These are phyloP conservation scores for Lachnellula willkommii DNA, from an alignment of 2,329 filamentous ascomycete species.

Conservation along the genomic window DNA sequence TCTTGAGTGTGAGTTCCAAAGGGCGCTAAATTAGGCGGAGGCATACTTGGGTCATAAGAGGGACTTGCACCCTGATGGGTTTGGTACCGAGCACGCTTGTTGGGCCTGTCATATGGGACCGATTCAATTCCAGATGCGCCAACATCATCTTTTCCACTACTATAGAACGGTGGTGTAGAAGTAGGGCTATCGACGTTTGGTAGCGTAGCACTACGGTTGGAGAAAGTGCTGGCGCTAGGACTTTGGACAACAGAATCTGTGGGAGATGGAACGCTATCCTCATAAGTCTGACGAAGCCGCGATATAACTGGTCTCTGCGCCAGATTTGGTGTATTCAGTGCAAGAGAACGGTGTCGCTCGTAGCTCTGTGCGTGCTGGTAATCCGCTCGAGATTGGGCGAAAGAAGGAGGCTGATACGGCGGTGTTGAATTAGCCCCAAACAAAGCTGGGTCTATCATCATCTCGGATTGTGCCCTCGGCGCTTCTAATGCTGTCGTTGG, in stretches of 20 bases:
- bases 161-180: conserved; percentile 13
- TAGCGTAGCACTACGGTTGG: conserved; percentile 10
- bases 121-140: conserved; percentile 2
- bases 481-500: background rate
- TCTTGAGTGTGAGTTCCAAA: conserved; percentile 11
- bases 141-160: conserved; percentile 7
- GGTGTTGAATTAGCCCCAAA: conserved; percentile 5
- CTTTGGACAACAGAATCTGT: conserved; percentile 21
- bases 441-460: conserved; percentile 21
- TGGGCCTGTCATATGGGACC: conserved; percentile 10
- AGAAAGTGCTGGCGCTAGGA: conserved; percentile 10
- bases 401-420: conserved; percentile 5
- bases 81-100: conserved; percentile 21
- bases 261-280: conserved; percentile 19
- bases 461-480: background rate
- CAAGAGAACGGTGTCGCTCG: conserved; percentile 18
- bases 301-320: conserved; percentile 4
- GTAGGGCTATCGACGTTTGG: conserved; percentile 14
- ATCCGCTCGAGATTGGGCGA: conserved; percentile 4
- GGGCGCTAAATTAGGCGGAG: conserved; percentile 16
- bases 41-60: conserved; percentile 16
- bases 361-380: conserved; percentile 21
- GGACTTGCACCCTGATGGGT: conserved; percentile 2
- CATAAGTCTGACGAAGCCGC: conserved; percentile 9
- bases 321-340: conserved; percentile 5